Evolutionary conservation across 2,329 filamentous ascomycete genomes (phyloP), one percentile per base, ranked within the genome.

Genomic region (Nothophoma quercina): DNA sequence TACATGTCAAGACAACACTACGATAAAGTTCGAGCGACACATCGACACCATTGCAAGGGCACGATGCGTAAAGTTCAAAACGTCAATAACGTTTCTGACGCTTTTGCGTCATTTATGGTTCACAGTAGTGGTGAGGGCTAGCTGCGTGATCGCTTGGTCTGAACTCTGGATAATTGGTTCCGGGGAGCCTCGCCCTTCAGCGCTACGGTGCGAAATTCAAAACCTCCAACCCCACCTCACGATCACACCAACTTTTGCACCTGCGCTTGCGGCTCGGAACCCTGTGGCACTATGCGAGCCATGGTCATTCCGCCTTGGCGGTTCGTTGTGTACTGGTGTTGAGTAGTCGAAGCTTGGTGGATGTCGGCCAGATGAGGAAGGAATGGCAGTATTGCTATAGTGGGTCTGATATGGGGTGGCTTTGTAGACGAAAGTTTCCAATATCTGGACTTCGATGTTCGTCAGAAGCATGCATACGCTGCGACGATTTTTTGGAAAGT

Each of bases 91-190:
- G 48, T 34, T 45, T 32, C 41, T 25, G 29, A 40, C 41, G 23
- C 12, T 39, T 35, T 41, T 45, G 35, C 35, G 48, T 40, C 28
- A 51, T 51, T 40, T 45, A 18, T 10, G 35, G n/a, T 51, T 45
- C 18, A 25, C 4, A 21, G 25, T 12, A 32, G 3, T 34, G 22
- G 21, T 38, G 19, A 39, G 13, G 12, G 15, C 18, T 36, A 23
- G 18, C 9, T 21, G 40, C 22, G 13, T 18, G 29, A 45, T 45
- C 28, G 41, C 18, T 35, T 35, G 23, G 35, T 25, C 22, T 40
- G 18, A 45, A 40, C 29, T 40, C n/a, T 40, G 35, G 10, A 34
- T 40, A 29, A 19, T 38, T 45, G 23, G 21, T 25, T 22, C 41
- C 41, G 34, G 40, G 10, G 13, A 35, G 22, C 28, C 6, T 45